A percentile compares a stretch with the other conserved stretches of the same genome.
Evolutionary conservation across 2,329 filamentous ascomycete genomes (phyloP).

Genomic region (Pseudogymnoascus sp.): DNA sequence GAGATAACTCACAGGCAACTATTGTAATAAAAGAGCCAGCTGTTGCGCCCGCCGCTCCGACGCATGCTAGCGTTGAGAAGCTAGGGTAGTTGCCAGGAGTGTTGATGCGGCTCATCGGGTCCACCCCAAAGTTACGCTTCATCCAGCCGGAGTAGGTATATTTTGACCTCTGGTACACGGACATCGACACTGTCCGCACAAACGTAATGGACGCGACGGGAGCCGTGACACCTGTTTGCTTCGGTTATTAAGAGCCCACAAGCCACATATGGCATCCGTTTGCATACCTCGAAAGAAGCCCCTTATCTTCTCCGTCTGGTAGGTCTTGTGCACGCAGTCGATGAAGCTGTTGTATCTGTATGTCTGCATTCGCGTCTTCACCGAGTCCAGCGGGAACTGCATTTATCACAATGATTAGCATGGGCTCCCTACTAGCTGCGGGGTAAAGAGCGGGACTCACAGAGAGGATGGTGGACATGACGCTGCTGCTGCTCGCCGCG

Average conservation of each 20-base stretch:
- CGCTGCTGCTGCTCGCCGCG: conserved; percentile 67
- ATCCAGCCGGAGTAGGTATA: conserved; percentile 66
- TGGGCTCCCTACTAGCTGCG: background rate
- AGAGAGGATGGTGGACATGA: conserved; percentile 71
- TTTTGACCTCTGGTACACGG: conserved; percentile 72
- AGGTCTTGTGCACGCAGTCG: conserved; percentile 70
- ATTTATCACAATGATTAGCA: conserved; percentile 13
- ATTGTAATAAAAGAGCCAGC: conserved; percentile 74
- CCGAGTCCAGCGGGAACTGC: conserved; percentile 73
- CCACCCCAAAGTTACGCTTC: conserved; percentile 57
- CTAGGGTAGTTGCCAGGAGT: conserved; percentile 64
- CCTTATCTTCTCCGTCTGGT: conserved; percentile 61
- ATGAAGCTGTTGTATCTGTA: conserved; percentile 70
- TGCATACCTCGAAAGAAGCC: conserved; percentile 73
- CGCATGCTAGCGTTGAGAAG: conserved; percentile 65
- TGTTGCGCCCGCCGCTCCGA: conserved; percentile 69
- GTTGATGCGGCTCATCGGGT: conserved; percentile 68
- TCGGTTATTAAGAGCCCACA: background rate
- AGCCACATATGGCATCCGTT: background rate
- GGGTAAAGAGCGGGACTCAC: conserved; percentile 31
- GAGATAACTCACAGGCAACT: conserved; percentile 57
- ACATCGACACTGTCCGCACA: conserved; percentile 71
- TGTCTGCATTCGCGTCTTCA: conserved; percentile 85
- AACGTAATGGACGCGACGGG: conserved; percentile 74
- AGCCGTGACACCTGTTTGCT: conserved; percentile 59